Percentiles rank a stretch among this genome's conserved stretches.
These are phyloP conservation scores for Leccinum disarticulatum DNA, from an alignment of 768 basidiomycete genomes.

Conservation along the genomic window DNA sequence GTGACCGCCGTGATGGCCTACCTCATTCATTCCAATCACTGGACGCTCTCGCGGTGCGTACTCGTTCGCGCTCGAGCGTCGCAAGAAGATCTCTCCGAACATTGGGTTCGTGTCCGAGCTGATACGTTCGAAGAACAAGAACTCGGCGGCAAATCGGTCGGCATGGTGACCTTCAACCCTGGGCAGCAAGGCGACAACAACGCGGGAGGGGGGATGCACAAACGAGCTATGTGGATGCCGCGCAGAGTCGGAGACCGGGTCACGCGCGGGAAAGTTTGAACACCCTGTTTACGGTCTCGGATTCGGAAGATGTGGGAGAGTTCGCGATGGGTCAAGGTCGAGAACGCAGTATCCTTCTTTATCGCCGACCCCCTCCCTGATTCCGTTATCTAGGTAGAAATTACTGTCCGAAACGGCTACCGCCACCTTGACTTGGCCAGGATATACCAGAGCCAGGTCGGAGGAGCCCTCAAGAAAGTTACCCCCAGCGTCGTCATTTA, in stretches of 20 bases:
- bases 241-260: slow-evolving; percentile 52
- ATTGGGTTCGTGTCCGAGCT: slow-evolving; percentile 97
- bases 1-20: slow-evolving; percentile 97
- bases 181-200: slow-evolving; percentile 14
- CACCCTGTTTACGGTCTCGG: slow-evolving; percentile 29
- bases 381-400: slow-evolving; percentile 54
- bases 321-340: slow-evolving; percentile 68
- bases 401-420: slow-evolving; percentile 73
- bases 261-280: slow-evolving; percentile 72
- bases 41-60: slow-evolving; percentile 91
- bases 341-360: slow-evolving; percentile 50
- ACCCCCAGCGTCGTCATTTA: slow-evolving; percentile 76
- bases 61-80: slow-evolving; percentile 85
- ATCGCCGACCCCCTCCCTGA: not conserved
- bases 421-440: slow-evolving; percentile 83
- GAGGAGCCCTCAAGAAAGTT: slow-evolving; percentile 71
- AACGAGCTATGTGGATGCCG: slow-evolving; percentile 42
- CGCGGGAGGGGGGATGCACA: slow-evolving; percentile 24
- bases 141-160: slow-evolving; percentile 57
- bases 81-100: slow-evolving; percentile 94
- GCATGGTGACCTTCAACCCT: slow-evolving; percentile 19
- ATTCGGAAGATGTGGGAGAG: slow-evolving; percentile 33
- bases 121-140: slow-evolving; percentile 93
- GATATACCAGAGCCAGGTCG: slow-evolving; percentile 80
- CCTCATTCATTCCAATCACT: slow-evolving; percentile 95